Evolutionary conservation across 345 rosid genomes (phyloP).

Genomic region (Lepidium aucheri): DNA sequence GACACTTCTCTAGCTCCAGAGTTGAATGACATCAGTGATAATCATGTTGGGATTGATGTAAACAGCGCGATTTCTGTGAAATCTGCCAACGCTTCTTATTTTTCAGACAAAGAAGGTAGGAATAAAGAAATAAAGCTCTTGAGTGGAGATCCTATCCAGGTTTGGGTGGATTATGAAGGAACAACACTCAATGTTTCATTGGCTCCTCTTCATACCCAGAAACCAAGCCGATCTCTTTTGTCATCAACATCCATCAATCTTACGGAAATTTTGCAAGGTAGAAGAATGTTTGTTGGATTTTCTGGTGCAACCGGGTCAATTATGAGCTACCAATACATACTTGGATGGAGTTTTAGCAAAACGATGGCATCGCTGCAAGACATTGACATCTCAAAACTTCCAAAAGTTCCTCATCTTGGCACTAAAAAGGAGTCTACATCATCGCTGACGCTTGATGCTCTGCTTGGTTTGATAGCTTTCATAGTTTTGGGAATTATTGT

Average conservation of each 20-base stretch:
- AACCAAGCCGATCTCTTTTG: conserved; percentile 48
- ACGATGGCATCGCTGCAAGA: conserved; percentile 26
- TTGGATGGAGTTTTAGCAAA: conserved; percentile 62
- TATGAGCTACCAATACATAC: conserved; percentile 36
- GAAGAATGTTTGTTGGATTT: conserved; percentile 48
- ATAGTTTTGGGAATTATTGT: conserved; percentile 6
- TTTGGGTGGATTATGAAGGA: conserved; percentile 61
- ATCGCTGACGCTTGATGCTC: conserved; percentile 15
- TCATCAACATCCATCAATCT: conserved; percentile 33
- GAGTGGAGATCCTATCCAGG: conserved; percentile 42
- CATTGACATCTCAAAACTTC: conserved; percentile 43
- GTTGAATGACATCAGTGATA: conserved; percentile 34
- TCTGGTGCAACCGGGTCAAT: conserved; percentile 45
- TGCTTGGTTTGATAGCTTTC: conserved; percentile 17
- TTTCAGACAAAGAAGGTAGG: conserved; percentile 15
- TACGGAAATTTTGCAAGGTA: conserved; percentile 29
- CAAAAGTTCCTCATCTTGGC: conserved; percentile 28
- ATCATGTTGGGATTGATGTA: conserved; percentile 63
- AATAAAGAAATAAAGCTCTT: conserved; percentile 25
- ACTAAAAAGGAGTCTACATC: not conserved
- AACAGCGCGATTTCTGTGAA: conserved; percentile 29
- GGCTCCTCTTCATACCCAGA: conserved; percentile 27
- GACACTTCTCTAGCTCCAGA: conserved; percentile 40
- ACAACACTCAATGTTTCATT: conserved; percentile 38
- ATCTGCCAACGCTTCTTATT: conserved; percentile 36